phyloP scores from a whole-genome alignment of 106 monocot species.

The Hemerocallis citrina region DNA sequence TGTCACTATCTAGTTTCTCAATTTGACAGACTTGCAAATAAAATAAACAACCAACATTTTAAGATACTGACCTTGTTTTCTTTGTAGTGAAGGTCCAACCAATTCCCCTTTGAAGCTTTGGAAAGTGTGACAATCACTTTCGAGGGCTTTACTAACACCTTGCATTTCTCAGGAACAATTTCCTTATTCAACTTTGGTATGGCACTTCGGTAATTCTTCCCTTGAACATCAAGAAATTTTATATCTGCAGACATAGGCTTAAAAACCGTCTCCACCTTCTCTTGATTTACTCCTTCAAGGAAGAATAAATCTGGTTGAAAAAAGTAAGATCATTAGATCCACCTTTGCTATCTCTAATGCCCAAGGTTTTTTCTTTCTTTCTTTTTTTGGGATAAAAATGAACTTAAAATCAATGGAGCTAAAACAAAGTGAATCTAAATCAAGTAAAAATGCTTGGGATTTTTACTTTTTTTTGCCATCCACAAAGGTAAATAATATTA shows the following conservation, averaged over 20 bases:
- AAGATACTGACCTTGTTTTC: conserved; percentile 51
- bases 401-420: too few species aligned
- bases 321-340: too few species aligned
- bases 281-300: conserved; percentile 52
- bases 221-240: conserved; percentile 64
- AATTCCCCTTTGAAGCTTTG: conserved; percentile 66
- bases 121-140: conserved; percentile 48
- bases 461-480: too few species aligned
- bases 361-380: too few species aligned
- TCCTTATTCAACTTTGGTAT: conserved; percentile 74
- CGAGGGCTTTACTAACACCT: conserved; percentile 50
- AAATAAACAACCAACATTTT: too few species aligned
- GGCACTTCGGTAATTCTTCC: conserved; percentile 54
- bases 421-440: too few species aligned
- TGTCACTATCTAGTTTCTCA: too few species aligned
- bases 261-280: conserved; percentile 38
- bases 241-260: conserved; percentile 47
- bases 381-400: too few species aligned
- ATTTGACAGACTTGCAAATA: too few species aligned
- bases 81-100: conserved; percentile 61
- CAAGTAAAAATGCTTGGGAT: too few species aligned
- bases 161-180: conserved; percentile 53
- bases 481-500: too few species aligned
- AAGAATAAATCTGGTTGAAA: conserved; percentile 46
- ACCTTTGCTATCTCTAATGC: too few species aligned